Evolutionary conservation across 768 basidiomycete species (phyloP), one percentile per base, ranked within the genome.

Genomic region (Royoungia palumana): DNA sequence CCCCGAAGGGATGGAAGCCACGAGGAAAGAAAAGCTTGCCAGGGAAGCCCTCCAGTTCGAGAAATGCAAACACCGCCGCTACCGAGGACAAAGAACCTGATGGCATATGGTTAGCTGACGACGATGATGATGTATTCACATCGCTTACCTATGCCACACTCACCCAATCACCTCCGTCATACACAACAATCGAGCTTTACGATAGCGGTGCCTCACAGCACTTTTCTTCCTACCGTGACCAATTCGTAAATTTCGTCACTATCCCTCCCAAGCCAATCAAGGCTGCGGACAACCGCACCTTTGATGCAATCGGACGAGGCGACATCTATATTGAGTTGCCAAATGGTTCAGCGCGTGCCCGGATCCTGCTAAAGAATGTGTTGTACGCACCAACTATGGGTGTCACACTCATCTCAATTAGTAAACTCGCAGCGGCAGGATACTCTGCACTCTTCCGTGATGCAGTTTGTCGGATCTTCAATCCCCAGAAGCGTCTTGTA

Each of bases 401-500:
- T 5, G 28, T 51, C 1, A 51, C 44, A 5, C 14, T 41, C n/a
- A 7, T 46, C 2, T 51, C 40, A 3, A 32, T 51, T 2, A 51
- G 50, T 14, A 21, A 30, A 2, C 27, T 51, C 2, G 5, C 44
- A 1, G 37, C 19, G 0, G 37, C 49, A 17, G 40, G 50, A 2
- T 51, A 41, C 5, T 6, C 34, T 3, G 19, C 40, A 5, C 25
- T 51, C 0, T 51, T 51, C 10, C 3, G 5, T 3, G 13, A 43
- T 5, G n/a, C n/a, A n/a, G n/a, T 37, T 28, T 6, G 36, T 49
- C 2, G 36, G 35, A 56, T 63, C 22, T 42, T 38, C 30, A 38
- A 53, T 44, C 8, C 46, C n/a, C 36, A 46, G 1, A 52, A 45
- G 17, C 43, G 28, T 16, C 22, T 51, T 2, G 34, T 68, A 4